Conservation (phyloP, 2,329 filamentous ascomycete genomes). For the Ophiosphaerella korrae region DNA sequence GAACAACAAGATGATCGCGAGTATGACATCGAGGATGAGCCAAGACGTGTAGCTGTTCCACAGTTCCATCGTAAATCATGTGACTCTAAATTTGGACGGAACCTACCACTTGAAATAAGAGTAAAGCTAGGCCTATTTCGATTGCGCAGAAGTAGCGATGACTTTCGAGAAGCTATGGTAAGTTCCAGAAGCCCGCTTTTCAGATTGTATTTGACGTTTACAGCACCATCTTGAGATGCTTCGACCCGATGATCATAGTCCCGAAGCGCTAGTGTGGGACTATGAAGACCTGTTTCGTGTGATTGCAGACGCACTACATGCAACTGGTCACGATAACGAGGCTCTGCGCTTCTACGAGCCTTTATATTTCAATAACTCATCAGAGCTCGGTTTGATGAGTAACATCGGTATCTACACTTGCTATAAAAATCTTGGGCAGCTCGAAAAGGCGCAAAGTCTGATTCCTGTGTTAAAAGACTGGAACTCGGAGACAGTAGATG, state of each 20-base stretch:
- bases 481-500: slow-evolving; percentile 74
- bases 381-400: slow-evolving; percentile 35
- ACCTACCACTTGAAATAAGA: slow-evolving; percentile 80
- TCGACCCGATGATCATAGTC: slow-evolving; percentile 63
- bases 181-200: slow-evolving; percentile 32
- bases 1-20: slow-evolving; percentile 78
- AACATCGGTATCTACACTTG: slow-evolving; percentile 59
- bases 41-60: slow-evolving; percentile 65
- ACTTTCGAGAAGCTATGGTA: slow-evolving; percentile 74
- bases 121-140: slow-evolving; percentile 84
- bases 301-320: slow-evolving; percentile 63
- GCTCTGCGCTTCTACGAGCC: slow-evolving; percentile 65
- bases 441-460: slow-evolving; percentile 74
- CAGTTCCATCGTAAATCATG: slow-evolving; percentile 65
- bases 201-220: neutral
- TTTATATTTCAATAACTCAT: slow-evolving; percentile 38
- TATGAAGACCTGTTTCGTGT: slow-evolving; percentile 83
- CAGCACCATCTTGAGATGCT: slow-evolving; percentile 64
- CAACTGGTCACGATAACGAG: slow-evolving; percentile 57
- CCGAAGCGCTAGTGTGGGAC: slow-evolving; percentile 62
- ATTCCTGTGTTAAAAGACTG: slow-evolving; percentile 76
- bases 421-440: slow-evolving; percentile 67
- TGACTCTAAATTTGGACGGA: slow-evolving; percentile 68
- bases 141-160: slow-evolving; percentile 68
- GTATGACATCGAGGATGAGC: slow-evolving; percentile 77